Evolutionary conservation across 768 basidiomycete genomes (phyloP), one percentile per base, ranked within the genome.

Genomic region (Lactarius hatsudake): DNA sequence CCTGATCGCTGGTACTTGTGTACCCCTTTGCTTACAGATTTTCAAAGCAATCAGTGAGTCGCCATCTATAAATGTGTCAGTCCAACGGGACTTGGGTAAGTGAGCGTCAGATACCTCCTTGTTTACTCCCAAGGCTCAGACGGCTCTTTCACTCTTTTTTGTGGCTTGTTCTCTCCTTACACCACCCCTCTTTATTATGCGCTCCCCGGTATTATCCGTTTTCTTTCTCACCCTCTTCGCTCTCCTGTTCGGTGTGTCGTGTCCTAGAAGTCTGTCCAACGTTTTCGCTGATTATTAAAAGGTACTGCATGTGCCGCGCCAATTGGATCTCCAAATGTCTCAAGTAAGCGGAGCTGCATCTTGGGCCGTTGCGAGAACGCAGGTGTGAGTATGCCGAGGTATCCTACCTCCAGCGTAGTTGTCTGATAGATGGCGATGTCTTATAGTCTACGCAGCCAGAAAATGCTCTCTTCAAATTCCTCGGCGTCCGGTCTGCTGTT

Each of bases 1-100:
- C 65, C 51, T 13, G 28, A 66, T 51, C 40, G 20, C 34, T 15
- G 17, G 3, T 32, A 42, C 43, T 62, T 66, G 65, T 57, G 32
- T 17, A 10, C 5, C 23, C 55, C 55, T 57, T 30, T 57, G 17
- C 32, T 20, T 8, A 32, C 20, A 34, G 15, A 17, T 20, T 56
- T 2, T 34, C 18, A 13, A 4, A 5, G n/a, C 13, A 28, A 5
- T 12, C 9, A 2, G 28, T n/a, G 28, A 20, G 32, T 36, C 13
- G 9, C 34, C 55, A n/a, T 36, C n/a, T 10, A 66, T 57, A 61
- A 56, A 28, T 26, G 15, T 43, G 3, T 5, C 23, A 18, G 17
- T 18, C 45, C 4, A 18, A 30, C 34, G 10, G 7, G 18, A 34
- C 18, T 61, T 17, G 20, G 18, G 23, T 6, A 15, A 43, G 51